Conservation (phyloP, 2,329 filamentous ascomycete species). For the Sporothrix schenckii region DNA sequence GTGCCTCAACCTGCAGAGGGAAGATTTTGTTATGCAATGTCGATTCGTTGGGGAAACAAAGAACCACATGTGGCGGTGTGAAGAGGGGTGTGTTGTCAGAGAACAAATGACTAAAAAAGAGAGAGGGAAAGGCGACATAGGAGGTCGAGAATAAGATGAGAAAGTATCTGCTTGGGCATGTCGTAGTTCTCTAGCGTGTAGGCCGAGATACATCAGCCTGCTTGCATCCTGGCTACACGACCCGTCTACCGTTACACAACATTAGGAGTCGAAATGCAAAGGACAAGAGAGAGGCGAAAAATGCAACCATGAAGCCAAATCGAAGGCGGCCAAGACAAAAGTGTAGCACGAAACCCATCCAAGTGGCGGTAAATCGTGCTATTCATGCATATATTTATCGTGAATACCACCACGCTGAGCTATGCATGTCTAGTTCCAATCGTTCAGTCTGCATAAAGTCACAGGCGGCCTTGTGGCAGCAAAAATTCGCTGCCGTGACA, state of each 20-base stretch:
- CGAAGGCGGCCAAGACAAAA: neutral
- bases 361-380: neutral
- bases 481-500: neutral
- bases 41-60: neutral
- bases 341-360: conserved; percentile 4
- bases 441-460: neutral
- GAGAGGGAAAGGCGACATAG: too few relatives aligned
- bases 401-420: neutral
- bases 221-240: too few relatives aligned
- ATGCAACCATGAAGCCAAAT: neutral
- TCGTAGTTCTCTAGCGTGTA: neutral
- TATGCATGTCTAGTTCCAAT: neutral
- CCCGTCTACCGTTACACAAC: neutral
- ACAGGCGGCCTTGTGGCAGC: neutral
- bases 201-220: neutral
- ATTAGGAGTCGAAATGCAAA: neutral
- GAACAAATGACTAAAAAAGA: neutral
- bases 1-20: conserved; percentile 24
- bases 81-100: neutral
- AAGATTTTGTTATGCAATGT: conserved; percentile 20
- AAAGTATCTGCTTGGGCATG: too few relatives aligned
- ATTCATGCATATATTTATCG: neutral
- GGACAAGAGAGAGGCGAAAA: neutral
- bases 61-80: neutral
- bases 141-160: too few relatives aligned